Percentiles rank a stretch among this genome's conserved stretches.
These are phyloP conservation scores for Metschnikowia henanensis DNA, from an alignment of 805 yeast genomes.

Conservation along the genomic window DNA sequence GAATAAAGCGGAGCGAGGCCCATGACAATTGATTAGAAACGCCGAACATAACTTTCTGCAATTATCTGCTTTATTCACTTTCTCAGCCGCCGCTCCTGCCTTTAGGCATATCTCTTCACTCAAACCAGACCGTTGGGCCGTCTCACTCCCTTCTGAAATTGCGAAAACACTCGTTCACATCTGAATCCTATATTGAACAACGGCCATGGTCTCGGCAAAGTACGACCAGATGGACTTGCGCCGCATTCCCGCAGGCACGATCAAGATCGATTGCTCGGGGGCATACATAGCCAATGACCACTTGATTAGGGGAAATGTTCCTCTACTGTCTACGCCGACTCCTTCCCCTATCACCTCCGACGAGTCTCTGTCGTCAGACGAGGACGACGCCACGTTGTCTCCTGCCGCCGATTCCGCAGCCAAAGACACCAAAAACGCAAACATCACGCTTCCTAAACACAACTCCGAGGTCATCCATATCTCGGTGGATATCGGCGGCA, in stretches of 20 bases:
- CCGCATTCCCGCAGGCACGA: constrained; percentile 31
- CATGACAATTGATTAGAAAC: too few species aligned
- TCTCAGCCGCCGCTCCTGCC: too few species aligned
- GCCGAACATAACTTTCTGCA: too few species aligned
- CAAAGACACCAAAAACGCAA: constrained; percentile 26
- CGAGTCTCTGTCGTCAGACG: constrained; percentile 18
- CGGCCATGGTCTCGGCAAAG: constrained; percentile 1
- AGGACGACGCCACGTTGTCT: constrained; percentile 9
- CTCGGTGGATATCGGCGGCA: constrained; percentile 94
- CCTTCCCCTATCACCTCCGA: constrained; percentile 19
- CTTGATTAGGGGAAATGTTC: constrained; percentile 25
- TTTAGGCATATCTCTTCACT: too few species aligned
- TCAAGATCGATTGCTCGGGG: constrained; percentile 44
- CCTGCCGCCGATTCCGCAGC: neutral
- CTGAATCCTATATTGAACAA: too few species aligned
- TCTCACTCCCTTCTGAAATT: too few species aligned
- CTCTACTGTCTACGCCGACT: constrained; percentile 13
- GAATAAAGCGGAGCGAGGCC: neutral
- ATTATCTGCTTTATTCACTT: too few species aligned
- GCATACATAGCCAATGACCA: constrained; percentile 47
- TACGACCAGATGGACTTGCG: constrained; percentile 18
- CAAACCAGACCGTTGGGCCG: too few species aligned
- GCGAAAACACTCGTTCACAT: too few species aligned
- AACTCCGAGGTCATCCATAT: constrained; percentile 66
- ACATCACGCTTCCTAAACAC: constrained; percentile 78